These are phyloP conservation scores for Xylaria scruposa DNA, from an alignment of 495 filamentous ascomycete genomes.

Conservation along the genomic window DNA sequence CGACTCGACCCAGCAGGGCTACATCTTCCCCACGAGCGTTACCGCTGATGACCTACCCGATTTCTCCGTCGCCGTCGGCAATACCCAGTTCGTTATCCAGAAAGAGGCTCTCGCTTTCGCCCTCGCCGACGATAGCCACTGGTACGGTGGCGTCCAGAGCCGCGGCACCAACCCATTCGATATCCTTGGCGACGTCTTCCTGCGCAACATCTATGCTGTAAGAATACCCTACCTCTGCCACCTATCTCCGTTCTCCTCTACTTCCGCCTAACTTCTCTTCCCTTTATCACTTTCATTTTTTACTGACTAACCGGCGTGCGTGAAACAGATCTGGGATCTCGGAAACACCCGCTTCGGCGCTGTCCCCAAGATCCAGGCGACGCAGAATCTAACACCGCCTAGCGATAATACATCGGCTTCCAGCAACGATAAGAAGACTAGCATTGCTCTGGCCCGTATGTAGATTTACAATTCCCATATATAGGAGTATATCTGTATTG, in stretches of 20 bases:
- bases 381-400: conserved; percentile 56
- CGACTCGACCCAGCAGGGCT: conserved; percentile 70
- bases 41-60: conserved; percentile 64
- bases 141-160: conserved; percentile 79
- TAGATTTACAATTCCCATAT: background rate
- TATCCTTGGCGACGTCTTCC: conserved; percentile 76
- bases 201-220: conserved; percentile 77
- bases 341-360: conserved; percentile 73
- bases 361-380: conserved; percentile 66
- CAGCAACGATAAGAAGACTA: conserved; percentile 6
- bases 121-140: conserved; percentile 59
- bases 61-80: conserved; percentile 72
- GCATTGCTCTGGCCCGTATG: conserved; percentile 5
- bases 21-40: conserved; percentile 65
- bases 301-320: conserved; percentile 2
- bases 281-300: background rate
- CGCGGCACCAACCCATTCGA: conserved; percentile 71
- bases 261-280: background rate
- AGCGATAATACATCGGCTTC: background rate
- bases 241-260: background rate
- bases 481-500: background rate
- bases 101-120: conserved; percentile 75
- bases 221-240: conserved; percentile 38
- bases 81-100: conserved; percentile 68
- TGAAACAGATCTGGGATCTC: conserved; percentile 71